Conservation (phyloP, 495 filamentous ascomycete genomes). For the Mytilinidion resinicola region DNA sequence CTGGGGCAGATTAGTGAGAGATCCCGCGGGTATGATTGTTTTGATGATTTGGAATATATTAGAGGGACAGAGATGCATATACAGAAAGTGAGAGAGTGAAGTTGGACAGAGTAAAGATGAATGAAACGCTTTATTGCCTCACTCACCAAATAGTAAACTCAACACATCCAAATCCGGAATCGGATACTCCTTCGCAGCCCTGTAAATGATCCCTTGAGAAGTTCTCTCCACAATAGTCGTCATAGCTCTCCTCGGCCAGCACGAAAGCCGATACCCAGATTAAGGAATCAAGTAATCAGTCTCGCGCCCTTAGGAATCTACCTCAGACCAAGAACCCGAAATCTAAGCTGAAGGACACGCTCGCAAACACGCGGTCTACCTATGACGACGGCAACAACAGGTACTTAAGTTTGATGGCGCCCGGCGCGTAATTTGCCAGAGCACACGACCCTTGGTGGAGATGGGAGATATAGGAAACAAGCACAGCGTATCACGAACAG, state of each 20-base stretch:
- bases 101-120: background rate
- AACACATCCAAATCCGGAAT: constrained; percentile 24
- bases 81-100: background rate
- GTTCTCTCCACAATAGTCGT: constrained; percentile 23
- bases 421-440: too few species aligned
- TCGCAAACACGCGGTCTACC: too few species aligned
- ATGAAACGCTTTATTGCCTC: background rate
- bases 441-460: too few species aligned
- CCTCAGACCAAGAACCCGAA: too few species aligned
- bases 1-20: background rate
- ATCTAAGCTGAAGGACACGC: too few species aligned
- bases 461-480: too few species aligned
- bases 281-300: background rate
- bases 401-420: too few species aligned
- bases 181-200: constrained; percentile 17
- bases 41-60: background rate
- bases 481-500: too few species aligned
- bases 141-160: constrained; percentile 24
- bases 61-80: too few species aligned
- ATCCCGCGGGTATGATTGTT: background rate
- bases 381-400: too few species aligned
- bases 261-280: background rate
- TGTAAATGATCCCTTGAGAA: constrained; percentile 13
- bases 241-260: constrained; percentile 2
- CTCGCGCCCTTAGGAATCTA: too few species aligned